Percentiles rank a stretch among this genome's conserved stretches.
Evolutionary conservation across 441 rosid genomes (phyloP).

Genomic region (Croton laevigatus): DNA sequence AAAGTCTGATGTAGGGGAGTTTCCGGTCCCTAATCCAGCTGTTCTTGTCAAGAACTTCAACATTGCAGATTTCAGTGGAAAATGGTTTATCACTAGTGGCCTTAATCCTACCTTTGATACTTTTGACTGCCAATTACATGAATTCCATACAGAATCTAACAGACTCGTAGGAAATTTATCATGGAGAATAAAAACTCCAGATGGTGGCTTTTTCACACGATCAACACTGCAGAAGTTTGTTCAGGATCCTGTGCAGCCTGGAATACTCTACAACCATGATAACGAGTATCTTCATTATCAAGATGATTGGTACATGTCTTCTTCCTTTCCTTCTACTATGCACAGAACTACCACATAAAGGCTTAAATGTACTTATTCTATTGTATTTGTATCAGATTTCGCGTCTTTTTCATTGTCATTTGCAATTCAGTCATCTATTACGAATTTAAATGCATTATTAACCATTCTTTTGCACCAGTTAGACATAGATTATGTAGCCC

Average conservation of each 20-base stretch:
- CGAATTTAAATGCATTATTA: neutral
- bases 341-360: neutral
- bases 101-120: conserved; percentile 85
- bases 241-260: conserved; percentile 79
- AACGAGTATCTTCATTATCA: conserved; percentile 94
- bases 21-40: conserved; percentile 83
- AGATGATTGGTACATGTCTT: conserved; percentile 78
- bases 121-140: conserved; percentile 86
- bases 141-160: conserved; percentile 67
- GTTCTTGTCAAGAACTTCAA: conserved; percentile 71
- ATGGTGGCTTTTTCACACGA: conserved; percentile 77
- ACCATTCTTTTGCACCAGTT: neutral
- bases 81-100: conserved; percentile 90
- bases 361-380: no score
- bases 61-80: conserved; percentile 71
- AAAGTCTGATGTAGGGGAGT: conserved; percentile 88
- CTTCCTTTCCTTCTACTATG: conserved; percentile 8
- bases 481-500: neutral
- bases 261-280: conserved; percentile 74
- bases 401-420: neutral
- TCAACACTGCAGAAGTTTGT: conserved; percentile 63
- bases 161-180: conserved; percentile 75
- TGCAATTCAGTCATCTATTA: neutral
- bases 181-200: conserved; percentile 84
- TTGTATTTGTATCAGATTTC: no score